These are phyloP conservation scores for Phytophthora agathidicida DNA, from an alignment of 352 stramenopile species.

Conservation along the genomic window DNA sequence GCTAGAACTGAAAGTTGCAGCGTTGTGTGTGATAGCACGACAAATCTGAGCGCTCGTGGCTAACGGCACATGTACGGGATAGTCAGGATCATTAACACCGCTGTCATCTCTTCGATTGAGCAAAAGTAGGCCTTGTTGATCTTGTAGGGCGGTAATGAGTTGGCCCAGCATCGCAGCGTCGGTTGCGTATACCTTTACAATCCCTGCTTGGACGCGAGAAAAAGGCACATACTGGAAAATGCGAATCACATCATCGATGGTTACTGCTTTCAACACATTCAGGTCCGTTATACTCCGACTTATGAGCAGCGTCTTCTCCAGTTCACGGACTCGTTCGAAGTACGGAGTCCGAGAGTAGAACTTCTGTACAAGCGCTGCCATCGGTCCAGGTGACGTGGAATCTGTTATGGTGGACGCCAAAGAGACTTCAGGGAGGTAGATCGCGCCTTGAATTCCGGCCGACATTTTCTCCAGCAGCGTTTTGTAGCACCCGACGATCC, in stretches of 20 bases:
- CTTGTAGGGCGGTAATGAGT: conserved; percentile 23
- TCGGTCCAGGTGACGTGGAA: conserved; percentile 27
- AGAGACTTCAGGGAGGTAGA: conserved; percentile 49
- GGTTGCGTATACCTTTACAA: conserved; percentile 25
- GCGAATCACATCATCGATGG: conserved; percentile 46
- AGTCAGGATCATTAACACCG: conserved; percentile 41
- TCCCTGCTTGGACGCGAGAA: conserved; percentile 29
- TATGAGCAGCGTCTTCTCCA: conserved; percentile 49
- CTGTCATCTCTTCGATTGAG: neutral
- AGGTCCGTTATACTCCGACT: conserved; percentile 53
- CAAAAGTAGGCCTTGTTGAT: conserved; percentile 29
- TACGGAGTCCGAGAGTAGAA: conserved; percentile 73
- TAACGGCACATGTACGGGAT: conserved; percentile 62
- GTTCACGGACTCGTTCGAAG: conserved; percentile 63
- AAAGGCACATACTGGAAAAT: conserved; percentile 60
- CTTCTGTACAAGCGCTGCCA: conserved; percentile 56
- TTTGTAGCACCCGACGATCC: conserved; percentile 74
- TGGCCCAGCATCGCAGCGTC: conserved; percentile 30
- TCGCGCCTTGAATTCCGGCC: conserved; percentile 54
- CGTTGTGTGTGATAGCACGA: conserved; percentile 65
- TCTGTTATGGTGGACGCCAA: neutral
- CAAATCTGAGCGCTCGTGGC: conserved; percentile 72
- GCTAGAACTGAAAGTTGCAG: conserved; percentile 60
- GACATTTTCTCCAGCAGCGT: conserved; percentile 75
- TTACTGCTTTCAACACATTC: conserved; percentile 43